Conservation (phyloP, 805 yeast genomes). For the Wickerhamiella kazuoi region DNA sequence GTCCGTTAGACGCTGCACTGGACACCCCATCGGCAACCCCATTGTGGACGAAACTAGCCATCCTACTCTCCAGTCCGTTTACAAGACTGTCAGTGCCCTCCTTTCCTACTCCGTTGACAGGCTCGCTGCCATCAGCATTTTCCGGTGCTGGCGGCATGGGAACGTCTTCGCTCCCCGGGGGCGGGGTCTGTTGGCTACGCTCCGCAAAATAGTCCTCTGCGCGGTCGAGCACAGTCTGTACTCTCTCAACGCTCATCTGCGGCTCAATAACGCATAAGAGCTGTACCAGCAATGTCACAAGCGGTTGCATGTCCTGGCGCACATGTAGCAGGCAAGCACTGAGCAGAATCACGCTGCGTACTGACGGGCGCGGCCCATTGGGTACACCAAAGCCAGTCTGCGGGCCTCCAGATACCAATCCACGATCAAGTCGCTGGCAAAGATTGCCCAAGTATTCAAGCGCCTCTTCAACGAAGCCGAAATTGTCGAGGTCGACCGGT, state of each 20-base stretch:
- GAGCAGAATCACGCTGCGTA: constrained; percentile 8
- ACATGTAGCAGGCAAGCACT: constrained; percentile 13
- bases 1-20: no score
- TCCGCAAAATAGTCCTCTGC: constrained; percentile 5
- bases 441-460: constrained; percentile 11
- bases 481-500: constrained; percentile 8
- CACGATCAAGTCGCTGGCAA: background rate
- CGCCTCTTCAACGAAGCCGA: constrained; percentile 14
- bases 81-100: no score
- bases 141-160: no score
- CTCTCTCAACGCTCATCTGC: constrained; percentile 4
- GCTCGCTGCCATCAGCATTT: no score
- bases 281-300: constrained; percentile 10
- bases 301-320: constrained; percentile 9
- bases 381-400: background rate
- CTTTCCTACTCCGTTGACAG: no score
- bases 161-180: no score
- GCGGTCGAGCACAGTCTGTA: constrained; percentile 7
- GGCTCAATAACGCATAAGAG: constrained; percentile 12
- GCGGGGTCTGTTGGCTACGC: no score
- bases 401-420: background rate
- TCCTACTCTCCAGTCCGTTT: no score
- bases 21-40: no score
- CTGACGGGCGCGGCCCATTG: background rate
- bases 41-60: no score